Evolutionary conservation across 345 rosid genomes (phyloP).

Genomic region (Iberis pinnata): DNA sequence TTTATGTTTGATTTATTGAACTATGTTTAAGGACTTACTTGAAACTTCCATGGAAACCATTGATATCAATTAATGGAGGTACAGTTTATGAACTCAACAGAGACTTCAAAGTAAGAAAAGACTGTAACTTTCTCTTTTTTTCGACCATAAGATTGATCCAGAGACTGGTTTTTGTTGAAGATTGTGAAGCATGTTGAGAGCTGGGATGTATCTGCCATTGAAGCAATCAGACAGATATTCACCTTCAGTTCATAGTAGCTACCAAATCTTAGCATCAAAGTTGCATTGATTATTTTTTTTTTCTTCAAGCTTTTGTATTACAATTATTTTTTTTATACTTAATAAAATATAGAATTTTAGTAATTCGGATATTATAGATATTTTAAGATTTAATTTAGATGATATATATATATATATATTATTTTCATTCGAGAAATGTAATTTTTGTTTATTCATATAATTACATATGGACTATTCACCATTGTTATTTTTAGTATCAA

Average conservation of each 20-base stretch:
- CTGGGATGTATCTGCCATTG: conserved; percentile 69
- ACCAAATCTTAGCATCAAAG: too few relatives aligned
- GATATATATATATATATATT: too few relatives aligned
- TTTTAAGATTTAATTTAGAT: too few relatives aligned
- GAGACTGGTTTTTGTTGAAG: conserved; percentile 26
- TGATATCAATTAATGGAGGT: conserved; percentile 54
- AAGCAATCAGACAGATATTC: conserved; percentile 75
- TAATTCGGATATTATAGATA: too few relatives aligned
- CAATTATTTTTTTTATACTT: too few relatives aligned
- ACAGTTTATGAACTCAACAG: conserved; percentile 53
- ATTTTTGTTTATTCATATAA: too few relatives aligned
- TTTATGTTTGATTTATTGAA: conserved; percentile 1
- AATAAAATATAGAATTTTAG: too few relatives aligned
- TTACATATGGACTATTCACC: too few relatives aligned
- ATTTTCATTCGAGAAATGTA: too few relatives aligned
- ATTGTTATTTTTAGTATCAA: too few relatives aligned
- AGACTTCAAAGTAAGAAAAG: conserved; percentile 43
- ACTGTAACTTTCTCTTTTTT: not conserved
- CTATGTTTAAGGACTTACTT: conserved; percentile 62
- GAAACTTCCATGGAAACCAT: conserved; percentile 76
- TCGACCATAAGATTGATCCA: not conserved
- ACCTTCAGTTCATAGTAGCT: conserved; percentile 34
- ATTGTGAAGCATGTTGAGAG: conserved; percentile 71
- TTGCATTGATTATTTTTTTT: not conserved
- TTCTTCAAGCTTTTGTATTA: too few relatives aligned